Evolutionary conservation across 305 asterid genomes (phyloP).

Genomic region (Fraxinus latifolia): DNA sequence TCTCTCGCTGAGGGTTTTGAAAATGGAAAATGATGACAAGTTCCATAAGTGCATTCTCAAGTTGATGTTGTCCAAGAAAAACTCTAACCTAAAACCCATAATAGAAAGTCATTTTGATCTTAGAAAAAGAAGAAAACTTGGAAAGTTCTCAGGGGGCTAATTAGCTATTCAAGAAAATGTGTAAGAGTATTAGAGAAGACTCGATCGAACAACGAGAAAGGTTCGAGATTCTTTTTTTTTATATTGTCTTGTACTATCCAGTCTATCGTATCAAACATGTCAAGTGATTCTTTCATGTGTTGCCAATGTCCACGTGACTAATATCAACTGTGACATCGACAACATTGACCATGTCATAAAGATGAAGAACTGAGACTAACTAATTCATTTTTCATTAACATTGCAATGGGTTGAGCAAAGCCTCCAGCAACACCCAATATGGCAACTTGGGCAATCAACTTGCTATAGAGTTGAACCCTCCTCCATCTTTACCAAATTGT

Average conservation of each 20-base stretch:
- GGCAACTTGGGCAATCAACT: slow-evolving; percentile 73
- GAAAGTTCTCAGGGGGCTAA: background rate
- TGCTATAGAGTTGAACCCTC: slow-evolving; percentile 37
- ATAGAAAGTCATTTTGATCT: background rate
- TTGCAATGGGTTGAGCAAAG: slow-evolving; percentile 78
- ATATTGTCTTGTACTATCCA: slow-evolving; percentile 18
- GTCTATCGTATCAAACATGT: slow-evolving; percentile 8
- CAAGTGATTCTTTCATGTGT: background rate
- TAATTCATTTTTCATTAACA: slow-evolving; percentile 92
- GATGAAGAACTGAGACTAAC: slow-evolving; percentile 26
- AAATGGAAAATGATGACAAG: slow-evolving; percentile 85
- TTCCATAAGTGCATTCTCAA: slow-evolving; percentile 78
- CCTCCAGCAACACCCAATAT: slow-evolving; percentile 94
- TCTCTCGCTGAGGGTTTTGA: slow-evolving; percentile 78
- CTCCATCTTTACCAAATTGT: too few relatives aligned
- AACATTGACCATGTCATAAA: slow-evolving; percentile 73
- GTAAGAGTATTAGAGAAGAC: background rate
- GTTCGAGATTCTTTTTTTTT: too few relatives aligned
- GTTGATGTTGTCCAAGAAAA: slow-evolving; percentile 68
- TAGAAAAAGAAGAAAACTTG: background rate
- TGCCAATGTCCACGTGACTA: slow-evolving; percentile 67
- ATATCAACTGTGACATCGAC: slow-evolving; percentile 92
- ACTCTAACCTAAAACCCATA: slow-evolving; percentile 61
- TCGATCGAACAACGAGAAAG: background rate
- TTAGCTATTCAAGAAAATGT: background rate